Evolutionary conservation across 148 eudicot genomes (phyloP).

Genomic region (Amaranthus hypochondriacus): DNA sequence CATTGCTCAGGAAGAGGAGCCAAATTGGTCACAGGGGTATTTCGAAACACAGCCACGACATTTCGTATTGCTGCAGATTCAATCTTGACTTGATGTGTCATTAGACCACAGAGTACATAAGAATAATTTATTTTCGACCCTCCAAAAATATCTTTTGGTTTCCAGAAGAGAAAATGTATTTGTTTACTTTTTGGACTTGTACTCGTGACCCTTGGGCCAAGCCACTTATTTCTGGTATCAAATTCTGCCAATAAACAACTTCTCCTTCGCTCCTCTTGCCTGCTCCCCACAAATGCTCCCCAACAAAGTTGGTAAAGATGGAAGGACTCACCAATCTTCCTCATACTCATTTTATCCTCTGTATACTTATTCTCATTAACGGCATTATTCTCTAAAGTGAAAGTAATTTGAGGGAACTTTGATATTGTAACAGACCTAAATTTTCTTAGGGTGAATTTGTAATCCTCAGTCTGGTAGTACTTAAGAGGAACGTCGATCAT

Average conservation of each 20-base stretch:
- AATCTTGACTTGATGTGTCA: background rate
- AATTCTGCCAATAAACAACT: no score
- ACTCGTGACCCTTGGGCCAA: no score
- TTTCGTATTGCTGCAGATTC: slow-evolving; percentile 10
- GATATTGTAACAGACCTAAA: background rate
- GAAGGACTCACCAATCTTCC: no score
- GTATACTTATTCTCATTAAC: background rate
- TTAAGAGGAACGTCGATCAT: background rate
- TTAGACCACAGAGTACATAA: background rate
- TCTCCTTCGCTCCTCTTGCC: no score
- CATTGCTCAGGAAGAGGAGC: slow-evolving; percentile 89
- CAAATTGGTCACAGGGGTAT: slow-evolving; percentile 61
- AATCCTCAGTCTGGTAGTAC: background rate
- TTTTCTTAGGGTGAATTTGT: background rate
- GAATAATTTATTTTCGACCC: background rate
- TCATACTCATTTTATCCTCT: no score
- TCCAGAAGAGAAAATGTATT: background rate
- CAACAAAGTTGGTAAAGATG: no score
- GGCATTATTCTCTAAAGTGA: background rate
- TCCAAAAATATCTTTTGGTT: background rate
- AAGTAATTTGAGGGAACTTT: background rate
- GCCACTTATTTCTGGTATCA: no score
- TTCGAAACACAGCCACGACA: slow-evolving; percentile 22
- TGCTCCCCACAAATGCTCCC: no score
- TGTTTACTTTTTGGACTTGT: background rate